Evolutionary conservation across 306 rosid species (phyloP).

Genomic region (Cicer chorassanicum): DNA sequence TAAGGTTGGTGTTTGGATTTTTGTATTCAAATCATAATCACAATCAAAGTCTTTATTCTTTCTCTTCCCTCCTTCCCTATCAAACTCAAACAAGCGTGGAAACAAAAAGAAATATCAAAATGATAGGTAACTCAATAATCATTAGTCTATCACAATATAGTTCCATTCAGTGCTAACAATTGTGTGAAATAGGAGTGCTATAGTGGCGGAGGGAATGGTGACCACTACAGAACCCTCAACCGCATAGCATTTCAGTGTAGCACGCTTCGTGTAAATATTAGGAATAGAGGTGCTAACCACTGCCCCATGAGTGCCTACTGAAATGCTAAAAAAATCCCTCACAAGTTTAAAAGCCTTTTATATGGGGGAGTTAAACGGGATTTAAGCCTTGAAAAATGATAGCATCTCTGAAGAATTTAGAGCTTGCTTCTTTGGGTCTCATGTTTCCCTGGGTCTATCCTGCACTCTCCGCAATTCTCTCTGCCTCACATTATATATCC

Average conservation of each 20-base stretch:
- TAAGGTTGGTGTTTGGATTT: neutral
- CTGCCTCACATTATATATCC: neutral
- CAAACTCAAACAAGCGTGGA: conserved; percentile 21
- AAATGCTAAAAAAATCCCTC: neutral
- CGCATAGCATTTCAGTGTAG: no score
- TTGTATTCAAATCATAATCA: conserved; percentile 26
- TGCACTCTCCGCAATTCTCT: neutral
- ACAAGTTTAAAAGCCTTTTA: neutral
- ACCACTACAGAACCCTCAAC: no score
- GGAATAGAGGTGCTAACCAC: neutral
- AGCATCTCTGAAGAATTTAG: neutral
- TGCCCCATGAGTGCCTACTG: neutral
- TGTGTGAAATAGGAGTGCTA: neutral
- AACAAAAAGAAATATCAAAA: neutral
- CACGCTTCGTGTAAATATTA: neutral
- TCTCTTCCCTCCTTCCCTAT: conserved; percentile 12
- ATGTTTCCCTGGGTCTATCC: neutral
- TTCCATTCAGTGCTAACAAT: neutral
- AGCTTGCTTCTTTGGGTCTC: neutral
- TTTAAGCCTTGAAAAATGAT: neutral
- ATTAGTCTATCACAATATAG: conserved; percentile 12
- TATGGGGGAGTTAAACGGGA: neutral
- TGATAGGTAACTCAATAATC: neutral
- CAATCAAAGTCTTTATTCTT: conserved; percentile 2
- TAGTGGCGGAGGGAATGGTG: neutral